Evolutionary conservation across 352 stramenopile species (phyloP).

Genomic region (Globisporangium ultimum): DNA sequence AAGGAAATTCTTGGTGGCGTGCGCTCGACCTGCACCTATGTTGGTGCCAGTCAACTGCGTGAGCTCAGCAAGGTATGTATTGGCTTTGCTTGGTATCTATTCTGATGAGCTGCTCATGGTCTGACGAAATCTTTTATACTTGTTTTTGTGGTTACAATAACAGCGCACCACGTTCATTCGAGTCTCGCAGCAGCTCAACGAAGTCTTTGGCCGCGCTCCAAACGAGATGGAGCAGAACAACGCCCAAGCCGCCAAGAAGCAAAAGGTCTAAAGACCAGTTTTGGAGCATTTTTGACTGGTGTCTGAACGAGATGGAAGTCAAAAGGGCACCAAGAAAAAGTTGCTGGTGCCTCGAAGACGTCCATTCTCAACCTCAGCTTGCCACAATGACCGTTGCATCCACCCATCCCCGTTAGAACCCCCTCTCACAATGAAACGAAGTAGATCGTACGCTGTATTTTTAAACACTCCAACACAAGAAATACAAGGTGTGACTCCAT

Average conservation of each 20-base stretch:
- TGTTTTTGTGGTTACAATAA: too few relatives aligned
- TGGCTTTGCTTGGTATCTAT: too few relatives aligned
- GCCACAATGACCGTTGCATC: neutral
- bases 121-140: too few relatives aligned
- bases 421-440: slow-evolving; percentile 4
- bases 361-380: neutral
- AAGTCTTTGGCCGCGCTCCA: slow-evolving; percentile 83
- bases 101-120: too few relatives aligned
- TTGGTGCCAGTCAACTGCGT: slow-evolving; percentile 86
- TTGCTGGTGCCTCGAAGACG: neutral
- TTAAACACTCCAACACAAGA: slow-evolving; percentile 15
- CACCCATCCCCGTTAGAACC: slow-evolving; percentile 1
- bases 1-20: slow-evolving; percentile 92
- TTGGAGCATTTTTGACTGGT: too few relatives aligned
- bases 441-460: slow-evolving; percentile 12
- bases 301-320: too few relatives aligned
- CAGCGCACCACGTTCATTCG: slow-evolving; percentile 91
- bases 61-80: slow-evolving; percentile 78
- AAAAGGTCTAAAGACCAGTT: slow-evolving; percentile 32
- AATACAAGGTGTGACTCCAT: slow-evolving; percentile 13
- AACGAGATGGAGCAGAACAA: slow-evolving; percentile 70
- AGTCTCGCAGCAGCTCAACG: slow-evolving; percentile 91
- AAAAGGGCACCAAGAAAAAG: too few relatives aligned
- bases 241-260: slow-evolving; percentile 39
- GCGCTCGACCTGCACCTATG: slow-evolving; percentile 91